These are phyloP conservation scores for Diaporthe sp. DNA, from an alignment of 2,329 filamentous ascomycete genomes.

Conservation along the genomic window DNA sequence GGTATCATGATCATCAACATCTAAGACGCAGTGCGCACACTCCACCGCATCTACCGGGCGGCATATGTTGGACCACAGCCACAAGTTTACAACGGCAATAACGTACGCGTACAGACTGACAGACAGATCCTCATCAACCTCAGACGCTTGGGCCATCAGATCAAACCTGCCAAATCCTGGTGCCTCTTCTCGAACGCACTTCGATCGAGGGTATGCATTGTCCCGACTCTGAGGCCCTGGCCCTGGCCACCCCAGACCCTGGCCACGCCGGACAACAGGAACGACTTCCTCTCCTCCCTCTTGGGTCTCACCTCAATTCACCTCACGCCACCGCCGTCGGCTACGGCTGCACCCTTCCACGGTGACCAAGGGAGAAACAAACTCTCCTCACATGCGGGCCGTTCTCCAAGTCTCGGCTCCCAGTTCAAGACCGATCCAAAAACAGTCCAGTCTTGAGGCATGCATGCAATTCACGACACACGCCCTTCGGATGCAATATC, in stretches of 20 bases:
- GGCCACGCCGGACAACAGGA: background rate
- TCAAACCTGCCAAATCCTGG: constrained; percentile 18
- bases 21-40: background rate
- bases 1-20: background rate
- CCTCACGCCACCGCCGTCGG: background rate
- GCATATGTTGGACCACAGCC: background rate
- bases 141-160: constrained; percentile 24
- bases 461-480: background rate
- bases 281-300: background rate
- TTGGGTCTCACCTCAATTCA: background rate
- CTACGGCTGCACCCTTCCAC: background rate
- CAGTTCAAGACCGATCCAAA: background rate
- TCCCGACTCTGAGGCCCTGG: background rate
- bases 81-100: too few species aligned
- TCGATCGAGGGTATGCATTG: constrained; percentile 8
- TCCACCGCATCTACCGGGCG: background rate
- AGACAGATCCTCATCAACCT: constrained; percentile 22
- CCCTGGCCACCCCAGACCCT: background rate
- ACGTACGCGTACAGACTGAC: background rate
- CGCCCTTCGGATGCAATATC: constrained; percentile 15
- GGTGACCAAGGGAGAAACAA: background rate
- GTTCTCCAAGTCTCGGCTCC: background rate
- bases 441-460: background rate
- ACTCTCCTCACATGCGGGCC: background rate
- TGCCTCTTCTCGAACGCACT: background rate